These are phyloP conservation scores for Yamadazyma takamatsuzukensis DNA, from an alignment of 805 yeast species.

Conservation along the genomic window DNA sequence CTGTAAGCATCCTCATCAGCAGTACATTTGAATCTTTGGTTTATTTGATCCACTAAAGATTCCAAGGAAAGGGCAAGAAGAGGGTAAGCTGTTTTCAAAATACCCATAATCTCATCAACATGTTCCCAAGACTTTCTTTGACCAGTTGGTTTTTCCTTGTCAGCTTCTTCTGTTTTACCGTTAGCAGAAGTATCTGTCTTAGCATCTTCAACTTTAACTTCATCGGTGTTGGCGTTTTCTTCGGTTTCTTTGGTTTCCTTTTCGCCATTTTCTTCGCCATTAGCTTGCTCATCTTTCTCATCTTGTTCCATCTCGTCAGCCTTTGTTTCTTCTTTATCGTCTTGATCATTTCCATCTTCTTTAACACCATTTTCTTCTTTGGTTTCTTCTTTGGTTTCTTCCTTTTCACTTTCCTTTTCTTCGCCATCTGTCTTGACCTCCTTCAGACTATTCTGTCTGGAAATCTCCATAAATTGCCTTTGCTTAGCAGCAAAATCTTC, in stretches of 20 bases:
- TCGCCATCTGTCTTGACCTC: slow-evolving; percentile 1
- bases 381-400: slow-evolving; percentile 2
- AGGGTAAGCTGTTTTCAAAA: slow-evolving; percentile 95
- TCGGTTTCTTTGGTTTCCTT: slow-evolving; percentile 4
- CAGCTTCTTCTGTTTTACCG: slow-evolving; percentile 1
- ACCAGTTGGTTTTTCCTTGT: slow-evolving; percentile 1
- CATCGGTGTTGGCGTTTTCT: slow-evolving; percentile 2
- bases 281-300: slow-evolving; percentile 3
- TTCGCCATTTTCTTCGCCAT: slow-evolving; percentile 3
- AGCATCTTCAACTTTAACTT: slow-evolving; percentile 5
- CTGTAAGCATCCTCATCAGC: slow-evolving; percentile 97
- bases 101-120: slow-evolving; percentile 88
- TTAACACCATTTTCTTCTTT: slow-evolving; percentile 5
- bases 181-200: slow-evolving; percentile 1
- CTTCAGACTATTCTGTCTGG: slow-evolving; percentile 21
- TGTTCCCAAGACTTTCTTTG: slow-evolving; percentile 86
- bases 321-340: slow-evolving; percentile 3
- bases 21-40: slow-evolving; percentile 86
- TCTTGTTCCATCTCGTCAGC: slow-evolving; percentile 5
- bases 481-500: slow-evolving; percentile 90
- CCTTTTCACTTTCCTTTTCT: background rate
- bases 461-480: slow-evolving; percentile 54
- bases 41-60: slow-evolving; percentile 92
- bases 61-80: slow-evolving; percentile 87
- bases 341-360: slow-evolving; percentile 3